Conservation (phyloP, 495 filamentous ascomycete genomes). For the Pseudevernia furfuracea region DNA sequence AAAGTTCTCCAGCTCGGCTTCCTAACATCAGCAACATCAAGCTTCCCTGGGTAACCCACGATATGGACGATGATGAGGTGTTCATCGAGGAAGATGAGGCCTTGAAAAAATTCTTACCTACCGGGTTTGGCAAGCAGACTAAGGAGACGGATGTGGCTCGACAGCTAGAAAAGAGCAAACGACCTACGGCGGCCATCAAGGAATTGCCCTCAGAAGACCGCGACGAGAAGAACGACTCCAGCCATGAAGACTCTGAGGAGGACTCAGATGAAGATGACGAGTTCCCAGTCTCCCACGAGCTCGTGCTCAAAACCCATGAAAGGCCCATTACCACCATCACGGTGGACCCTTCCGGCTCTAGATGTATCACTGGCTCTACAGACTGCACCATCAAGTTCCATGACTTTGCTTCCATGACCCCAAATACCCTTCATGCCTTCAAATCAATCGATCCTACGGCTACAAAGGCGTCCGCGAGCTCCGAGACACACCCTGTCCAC, state of each 20-base stretch:
- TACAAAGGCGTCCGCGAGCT: constrained; percentile 60
- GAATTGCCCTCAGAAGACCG: constrained; percentile 32
- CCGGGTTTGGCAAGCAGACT: constrained; percentile 77
- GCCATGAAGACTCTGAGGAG: constrained; percentile 49
- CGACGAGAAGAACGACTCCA: constrained; percentile 42
- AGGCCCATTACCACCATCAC: constrained; percentile 76
- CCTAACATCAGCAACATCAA: not conserved
- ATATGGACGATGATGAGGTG: constrained; percentile 57
- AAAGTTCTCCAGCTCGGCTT: not conserved
- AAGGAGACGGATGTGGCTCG: constrained; percentile 64
- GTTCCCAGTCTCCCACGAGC: constrained; percentile 87
- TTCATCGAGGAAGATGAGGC: constrained; percentile 60
- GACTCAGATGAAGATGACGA: constrained; percentile 74
- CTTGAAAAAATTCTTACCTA: constrained; percentile 73
- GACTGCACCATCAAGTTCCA: constrained; percentile 89
- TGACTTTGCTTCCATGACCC: constrained; percentile 93
- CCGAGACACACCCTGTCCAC: constrained; percentile 82
- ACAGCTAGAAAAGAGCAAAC: constrained; percentile 71
- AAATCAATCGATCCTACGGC: constrained; percentile 81
- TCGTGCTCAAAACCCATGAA: constrained; percentile 86
- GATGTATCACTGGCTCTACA: constrained; percentile 79
- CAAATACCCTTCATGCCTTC: constrained; percentile 87
- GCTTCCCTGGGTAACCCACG: not conserved
- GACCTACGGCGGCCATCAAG: constrained; percentile 34
- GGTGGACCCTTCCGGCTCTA: constrained; percentile 75